These are phyloP conservation scores for Fragaria ananassa DNA, from an alignment of 306 rosid genomes.

Conservation along the genomic window DNA sequence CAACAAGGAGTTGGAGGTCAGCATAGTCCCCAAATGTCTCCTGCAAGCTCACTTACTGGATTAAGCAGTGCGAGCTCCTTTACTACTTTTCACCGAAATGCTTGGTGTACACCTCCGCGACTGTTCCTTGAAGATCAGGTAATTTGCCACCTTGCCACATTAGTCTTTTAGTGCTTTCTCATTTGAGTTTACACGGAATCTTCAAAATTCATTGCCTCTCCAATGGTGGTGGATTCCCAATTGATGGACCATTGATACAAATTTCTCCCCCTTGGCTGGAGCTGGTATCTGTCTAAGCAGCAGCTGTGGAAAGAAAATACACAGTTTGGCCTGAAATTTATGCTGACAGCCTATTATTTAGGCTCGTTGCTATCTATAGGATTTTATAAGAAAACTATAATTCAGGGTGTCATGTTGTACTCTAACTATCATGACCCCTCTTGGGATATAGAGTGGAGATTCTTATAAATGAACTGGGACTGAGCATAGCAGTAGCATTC, in stretches of 20 bases:
- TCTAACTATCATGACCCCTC: not conserved
- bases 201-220: not conserved
- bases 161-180: not conserved
- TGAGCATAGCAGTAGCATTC: not conserved
- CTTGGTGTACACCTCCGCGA: slow-evolving; percentile 98
- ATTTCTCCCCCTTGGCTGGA: not conserved
- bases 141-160: slow-evolving; percentile 7
- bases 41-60: slow-evolving; percentile 93
- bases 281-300: not conserved
- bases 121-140: slow-evolving; percentile 96
- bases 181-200: not conserved
- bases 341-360: not conserved
- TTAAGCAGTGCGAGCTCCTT: slow-evolving; percentile 97
- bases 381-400: not conserved
- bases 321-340: not conserved
- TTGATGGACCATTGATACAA: not conserved
- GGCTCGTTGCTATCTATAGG: not conserved
- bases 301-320: not conserved
- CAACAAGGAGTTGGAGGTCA: slow-evolving; percentile 85
- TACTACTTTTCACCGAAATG: slow-evolving; percentile 76
- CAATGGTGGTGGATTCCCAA: not conserved
- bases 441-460: not conserved
- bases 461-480: not conserved
- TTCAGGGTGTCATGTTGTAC: not conserved
- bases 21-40: slow-evolving; percentile 97